A percentile compares a stretch with the other conserved stretches of the same genome.
These are phyloP conservation scores for Endogone sp. DNA, from an alignment of 192 early-diverging fungal genomes.

Conservation along the genomic window DNA sequence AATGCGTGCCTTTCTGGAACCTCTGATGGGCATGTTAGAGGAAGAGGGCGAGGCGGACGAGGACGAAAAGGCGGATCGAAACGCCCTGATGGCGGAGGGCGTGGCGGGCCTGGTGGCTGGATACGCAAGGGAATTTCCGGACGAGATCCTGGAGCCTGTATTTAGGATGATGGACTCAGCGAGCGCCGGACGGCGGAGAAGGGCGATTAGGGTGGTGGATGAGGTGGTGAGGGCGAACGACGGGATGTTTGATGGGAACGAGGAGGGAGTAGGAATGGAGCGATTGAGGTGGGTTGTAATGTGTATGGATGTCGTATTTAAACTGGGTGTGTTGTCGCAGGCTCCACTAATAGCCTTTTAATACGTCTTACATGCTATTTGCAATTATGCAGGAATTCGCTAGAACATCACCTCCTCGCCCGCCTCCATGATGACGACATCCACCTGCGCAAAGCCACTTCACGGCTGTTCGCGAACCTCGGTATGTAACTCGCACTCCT, in stretches of 20 bases:
- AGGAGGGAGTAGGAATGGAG: not conserved
- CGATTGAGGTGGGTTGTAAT: not conserved
- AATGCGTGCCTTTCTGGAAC: not conserved
- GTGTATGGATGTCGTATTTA: not conserved
- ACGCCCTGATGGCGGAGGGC: not conserved
- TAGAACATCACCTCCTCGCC: not conserved
- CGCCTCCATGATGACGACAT: not conserved
- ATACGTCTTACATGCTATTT: no score
- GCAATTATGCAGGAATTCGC: not conserved
- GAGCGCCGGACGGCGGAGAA: not conserved
- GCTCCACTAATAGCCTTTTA: no score
- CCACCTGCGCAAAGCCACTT: not conserved
- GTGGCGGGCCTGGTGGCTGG: not conserved
- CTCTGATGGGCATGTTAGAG: not conserved
- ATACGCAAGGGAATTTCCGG: not conserved
- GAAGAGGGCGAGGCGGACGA: not conserved
- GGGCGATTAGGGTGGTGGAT: not conserved
- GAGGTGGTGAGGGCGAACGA: not conserved
- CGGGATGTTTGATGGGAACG: not conserved
- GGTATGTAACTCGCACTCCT: not conserved
- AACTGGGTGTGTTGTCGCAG: no score
- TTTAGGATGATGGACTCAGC: not conserved
- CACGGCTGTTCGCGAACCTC: not conserved
- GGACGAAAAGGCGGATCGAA: not conserved
- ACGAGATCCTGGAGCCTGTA: not conserved